Evolutionary conservation across 495 filamentous ascomycete genomes (phyloP).

Genomic region (Cladorrhinum samala): DNA sequence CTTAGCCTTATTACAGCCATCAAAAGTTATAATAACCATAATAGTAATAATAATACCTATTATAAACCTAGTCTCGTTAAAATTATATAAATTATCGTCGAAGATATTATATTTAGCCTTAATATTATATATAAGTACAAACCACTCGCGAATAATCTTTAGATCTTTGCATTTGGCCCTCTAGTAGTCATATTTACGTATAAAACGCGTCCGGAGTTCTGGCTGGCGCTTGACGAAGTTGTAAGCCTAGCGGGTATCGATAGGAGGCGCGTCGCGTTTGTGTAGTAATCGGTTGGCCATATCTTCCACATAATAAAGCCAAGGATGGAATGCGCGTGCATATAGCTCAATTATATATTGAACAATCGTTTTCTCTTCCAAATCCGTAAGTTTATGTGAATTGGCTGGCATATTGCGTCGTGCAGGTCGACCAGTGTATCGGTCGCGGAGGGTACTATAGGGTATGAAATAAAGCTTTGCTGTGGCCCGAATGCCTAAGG

Average conservation of each 20-base stretch:
- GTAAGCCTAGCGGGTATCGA: no score
- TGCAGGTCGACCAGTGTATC: not conserved
- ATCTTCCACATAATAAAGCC: no score
- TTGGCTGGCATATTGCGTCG: not conserved
- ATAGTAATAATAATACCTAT: not conserved
- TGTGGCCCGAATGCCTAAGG: not conserved
- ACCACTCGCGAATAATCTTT: no score
- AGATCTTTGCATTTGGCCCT: no score
- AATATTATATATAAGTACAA: no score
- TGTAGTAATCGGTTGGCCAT: no score
- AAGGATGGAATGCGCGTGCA: not conserved
- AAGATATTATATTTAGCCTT: no score
- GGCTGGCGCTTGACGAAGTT: no score
- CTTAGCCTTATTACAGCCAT: not conserved
- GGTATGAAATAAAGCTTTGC: not conserved
- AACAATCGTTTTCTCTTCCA: slow-evolving; percentile 22
- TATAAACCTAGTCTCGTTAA: not conserved
- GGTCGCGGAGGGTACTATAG: not conserved
- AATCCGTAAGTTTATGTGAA: not conserved
- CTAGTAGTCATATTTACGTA: no score
- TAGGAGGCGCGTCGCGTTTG: no score
- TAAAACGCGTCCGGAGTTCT: no score
- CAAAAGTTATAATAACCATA: not conserved
- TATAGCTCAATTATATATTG: slow-evolving; percentile 1
- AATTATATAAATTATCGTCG: not conserved